These are phyloP conservation scores for Saxophila tyrrhenica DNA, from an alignment of 495 filamentous ascomycete genomes.

Conservation along the genomic window DNA sequence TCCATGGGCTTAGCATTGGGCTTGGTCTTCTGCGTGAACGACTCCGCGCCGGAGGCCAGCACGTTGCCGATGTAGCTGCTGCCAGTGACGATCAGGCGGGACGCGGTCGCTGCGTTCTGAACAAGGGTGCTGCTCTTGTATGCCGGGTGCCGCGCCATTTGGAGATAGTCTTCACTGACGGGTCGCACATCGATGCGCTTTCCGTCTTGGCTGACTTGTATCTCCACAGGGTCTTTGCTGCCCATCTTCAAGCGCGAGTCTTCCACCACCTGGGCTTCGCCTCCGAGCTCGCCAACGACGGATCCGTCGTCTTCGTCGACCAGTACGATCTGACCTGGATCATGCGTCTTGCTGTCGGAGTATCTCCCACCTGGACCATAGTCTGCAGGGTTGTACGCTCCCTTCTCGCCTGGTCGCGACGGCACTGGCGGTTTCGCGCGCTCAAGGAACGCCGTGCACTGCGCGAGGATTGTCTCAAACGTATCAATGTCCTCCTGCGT, in stretches of 20 bases:
- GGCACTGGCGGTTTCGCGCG: slow-evolving; percentile 48
- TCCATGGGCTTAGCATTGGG: slow-evolving; percentile 68
- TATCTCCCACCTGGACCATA: slow-evolving; percentile 74
- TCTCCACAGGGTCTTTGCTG: slow-evolving; percentile 88
- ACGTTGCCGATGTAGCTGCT: slow-evolving; percentile 66
- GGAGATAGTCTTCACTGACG: slow-evolving; percentile 66
- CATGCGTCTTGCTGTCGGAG: slow-evolving; percentile 21
- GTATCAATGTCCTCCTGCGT: slow-evolving; percentile 90
- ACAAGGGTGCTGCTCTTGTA: slow-evolving; percentile 81
- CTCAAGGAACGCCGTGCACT: slow-evolving; percentile 89
- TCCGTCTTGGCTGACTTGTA: slow-evolving; percentile 67
- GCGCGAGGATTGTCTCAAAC: slow-evolving; percentile 90
- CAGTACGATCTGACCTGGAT: slow-evolving; percentile 70
- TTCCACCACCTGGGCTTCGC: slow-evolving; percentile 72
- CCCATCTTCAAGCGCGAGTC: slow-evolving; percentile 61
- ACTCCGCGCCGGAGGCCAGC: slow-evolving; percentile 63
- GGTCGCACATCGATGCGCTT: slow-evolving; percentile 63
- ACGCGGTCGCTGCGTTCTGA: slow-evolving; percentile 79
- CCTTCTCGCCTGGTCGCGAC: slow-evolving; percentile 32
- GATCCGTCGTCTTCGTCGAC: slow-evolving; percentile 89
- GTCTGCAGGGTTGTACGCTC: slow-evolving; percentile 63
- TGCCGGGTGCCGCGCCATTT: slow-evolving; percentile 72
- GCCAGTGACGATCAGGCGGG: slow-evolving; percentile 82
- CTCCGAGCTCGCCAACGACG: slow-evolving; percentile 80
- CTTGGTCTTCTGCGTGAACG: slow-evolving; percentile 65